phyloP scores from a whole-genome alignment of 2,329 filamentous ascomycete species.

The Diaporthe humulicola region DNA sequence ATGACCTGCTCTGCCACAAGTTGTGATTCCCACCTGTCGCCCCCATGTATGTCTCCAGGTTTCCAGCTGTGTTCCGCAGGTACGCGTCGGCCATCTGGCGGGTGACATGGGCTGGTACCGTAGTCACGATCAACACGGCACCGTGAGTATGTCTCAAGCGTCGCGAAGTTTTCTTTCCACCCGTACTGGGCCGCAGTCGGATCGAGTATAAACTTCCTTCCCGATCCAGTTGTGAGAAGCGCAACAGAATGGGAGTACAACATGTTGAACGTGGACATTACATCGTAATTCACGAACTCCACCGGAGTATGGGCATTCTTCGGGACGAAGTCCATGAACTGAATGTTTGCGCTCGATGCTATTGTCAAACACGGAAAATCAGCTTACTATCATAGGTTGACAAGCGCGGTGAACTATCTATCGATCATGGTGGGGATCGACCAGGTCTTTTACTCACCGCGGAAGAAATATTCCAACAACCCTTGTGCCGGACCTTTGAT shows the following conservation, averaged over 20 bases:
- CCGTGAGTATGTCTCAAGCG: fast-evolving
- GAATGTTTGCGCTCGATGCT: not conserved
- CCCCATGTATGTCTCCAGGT: not conserved
- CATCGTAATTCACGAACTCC: too few relatives aligned
- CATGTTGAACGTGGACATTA: not conserved
- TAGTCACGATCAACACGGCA: not conserved
- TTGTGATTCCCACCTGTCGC: fast-evolving
- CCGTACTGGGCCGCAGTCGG: not conserved
- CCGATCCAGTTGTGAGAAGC: not conserved
- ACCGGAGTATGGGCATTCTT: not conserved
- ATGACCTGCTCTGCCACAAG: not conserved
- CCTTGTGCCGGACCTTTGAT: not conserved
- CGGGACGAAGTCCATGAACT: not conserved
- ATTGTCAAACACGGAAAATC: too few relatives aligned
- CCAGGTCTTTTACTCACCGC: not conserved
- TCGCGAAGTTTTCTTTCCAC: not conserved
- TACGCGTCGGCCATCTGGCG: too few relatives aligned
- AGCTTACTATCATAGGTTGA: too few relatives aligned
- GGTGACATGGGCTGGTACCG: fast-evolving
- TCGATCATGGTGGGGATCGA: too few relatives aligned
- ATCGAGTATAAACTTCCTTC: not conserved
- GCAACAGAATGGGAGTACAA: not conserved
- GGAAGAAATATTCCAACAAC: constrained; percentile 1
- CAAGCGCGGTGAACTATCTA: too few relatives aligned
- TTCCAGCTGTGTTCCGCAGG: not conserved